Evolutionary conservation across 768 basidiomycete genomes (phyloP), one percentile per base, ranked within the genome.

Genomic region (Myochromella boudieri): DNA sequence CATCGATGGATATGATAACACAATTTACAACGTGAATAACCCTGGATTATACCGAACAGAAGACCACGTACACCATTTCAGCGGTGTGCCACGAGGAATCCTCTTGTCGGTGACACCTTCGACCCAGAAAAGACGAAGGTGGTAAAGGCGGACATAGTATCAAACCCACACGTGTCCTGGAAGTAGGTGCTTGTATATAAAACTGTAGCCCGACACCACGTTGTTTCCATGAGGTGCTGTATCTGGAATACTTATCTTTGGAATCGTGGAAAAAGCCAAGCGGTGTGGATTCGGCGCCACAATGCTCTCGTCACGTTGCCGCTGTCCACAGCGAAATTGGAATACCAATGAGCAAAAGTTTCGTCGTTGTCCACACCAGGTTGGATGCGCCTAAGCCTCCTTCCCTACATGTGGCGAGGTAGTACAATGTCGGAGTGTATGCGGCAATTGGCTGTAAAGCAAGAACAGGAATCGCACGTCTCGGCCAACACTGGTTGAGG

Each of bases 171-270:
- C 48, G 37, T 49, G 48, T 44, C 3, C 29, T 42, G 45, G 48
- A 44, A 39, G 6, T 33, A 44, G 40, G 36, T 33, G 52, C 41
- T 37, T 33, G 25, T 28, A 45, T 34, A 26, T 31, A 22, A 29
- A 41, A 17, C 20, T 37, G 36, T 44, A 42, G 38, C 24, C 12
- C 20, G 40, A 25, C 12, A 14, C 33, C 53, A 50, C 32, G 53
- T 41, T n/a, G 5, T 27, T 4, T 18, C 22, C 48, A 50, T 27
- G 53, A 54, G 53, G 53, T 33, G 25, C 42, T 22, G 25, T 43
- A 46, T 53, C 33, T 40, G n/a, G 14, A 44, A 27, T 9, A 9
- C 40, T 49, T 49, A 53, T 49, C 44, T 49, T 28, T 50, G 12
- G 25, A 20, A 24, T n/a, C n/a, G n/a, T n/a, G n/a, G n/a, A n/a